Evolutionary conservation across 192 early-diverging fungal genomes (phyloP).

Genomic region (Coemansia sp.): DNA sequence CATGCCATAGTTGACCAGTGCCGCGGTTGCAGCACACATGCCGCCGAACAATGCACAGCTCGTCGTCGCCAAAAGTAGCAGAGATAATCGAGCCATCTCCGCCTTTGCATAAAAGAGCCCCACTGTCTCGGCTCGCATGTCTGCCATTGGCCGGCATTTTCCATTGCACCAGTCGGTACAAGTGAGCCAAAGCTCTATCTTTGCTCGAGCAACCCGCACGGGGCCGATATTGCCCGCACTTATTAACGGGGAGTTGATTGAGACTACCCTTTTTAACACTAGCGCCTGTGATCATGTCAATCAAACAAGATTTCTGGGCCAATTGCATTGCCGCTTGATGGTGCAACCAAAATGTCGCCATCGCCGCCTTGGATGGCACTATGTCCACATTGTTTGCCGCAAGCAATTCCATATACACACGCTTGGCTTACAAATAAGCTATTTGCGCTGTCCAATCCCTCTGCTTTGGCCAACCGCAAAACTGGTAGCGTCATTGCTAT

Average conservation of each 20-base stretch:
- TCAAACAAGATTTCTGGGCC: slow-evolving; percentile 1
- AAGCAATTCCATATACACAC: not conserved
- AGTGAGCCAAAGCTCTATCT: not conserved
- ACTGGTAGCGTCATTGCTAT: not conserved
- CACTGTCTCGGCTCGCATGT: no score
- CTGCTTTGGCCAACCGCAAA: no score
- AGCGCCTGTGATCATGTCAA: slow-evolving; percentile 3
- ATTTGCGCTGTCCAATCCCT: not conserved
- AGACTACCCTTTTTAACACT: not conserved
- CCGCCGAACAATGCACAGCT: not conserved
- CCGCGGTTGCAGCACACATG: not conserved
- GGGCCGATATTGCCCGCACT: no score
- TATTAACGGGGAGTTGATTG: not conserved
- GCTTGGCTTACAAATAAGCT: not conserved
- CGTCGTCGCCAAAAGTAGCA: not conserved
- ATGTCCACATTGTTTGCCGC: not conserved
- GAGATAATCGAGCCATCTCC: slow-evolving; percentile 31
- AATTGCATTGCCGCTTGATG: slow-evolving; percentile 29
- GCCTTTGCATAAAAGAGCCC: slow-evolving; percentile 25
- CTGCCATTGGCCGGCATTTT: no score
- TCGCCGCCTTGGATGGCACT: slow-evolving; percentile 23
- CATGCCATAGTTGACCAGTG: not conserved
- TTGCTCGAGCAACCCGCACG: no score
- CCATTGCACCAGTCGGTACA: not conserved
- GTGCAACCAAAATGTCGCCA: slow-evolving; percentile 48